phyloP scores from a whole-genome alignment of 371 early-diverging fungal species.

The Rhizopus arrhizus region DNA sequence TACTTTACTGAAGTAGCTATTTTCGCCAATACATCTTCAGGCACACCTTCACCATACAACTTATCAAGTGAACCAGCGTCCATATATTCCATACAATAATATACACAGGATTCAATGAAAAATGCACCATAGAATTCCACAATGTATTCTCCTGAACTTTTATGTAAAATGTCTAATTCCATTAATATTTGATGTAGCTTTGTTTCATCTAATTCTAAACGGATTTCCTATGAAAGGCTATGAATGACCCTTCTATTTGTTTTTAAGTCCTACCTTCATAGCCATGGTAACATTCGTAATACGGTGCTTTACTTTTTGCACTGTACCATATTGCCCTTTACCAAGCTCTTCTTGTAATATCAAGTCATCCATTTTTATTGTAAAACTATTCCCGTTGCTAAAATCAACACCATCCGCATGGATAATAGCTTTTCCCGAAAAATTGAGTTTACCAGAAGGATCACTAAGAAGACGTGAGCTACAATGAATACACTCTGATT shows the following conservation, averaged over 20 bases:
- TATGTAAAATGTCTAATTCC: slow-evolving; percentile 72
- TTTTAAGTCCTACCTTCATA: slow-evolving; percentile 61
- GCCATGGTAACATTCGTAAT: slow-evolving; percentile 94
- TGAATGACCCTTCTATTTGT: background rate
- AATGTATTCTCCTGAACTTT: slow-evolving; percentile 83
- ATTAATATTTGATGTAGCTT: slow-evolving; percentile 48
- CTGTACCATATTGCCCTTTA: slow-evolving; percentile 91
- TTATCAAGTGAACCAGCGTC: slow-evolving; percentile 92
- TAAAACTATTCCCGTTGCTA: slow-evolving; percentile 82
- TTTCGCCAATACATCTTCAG: slow-evolving; percentile 81
- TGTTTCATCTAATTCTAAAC: slow-evolving; percentile 85
- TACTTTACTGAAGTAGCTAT: slow-evolving; percentile 72
- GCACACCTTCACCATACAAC: slow-evolving; percentile 78
- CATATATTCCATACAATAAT: slow-evolving; percentile 95
- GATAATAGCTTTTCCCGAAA: slow-evolving; percentile 90
- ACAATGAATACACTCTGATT: background rate
- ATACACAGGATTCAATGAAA: slow-evolving; percentile 93
- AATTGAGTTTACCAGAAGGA: slow-evolving; percentile 87
- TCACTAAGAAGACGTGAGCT: slow-evolving; percentile 57
- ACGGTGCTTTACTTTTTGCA: slow-evolving; percentile 84
- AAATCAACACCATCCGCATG: slow-evolving; percentile 92
- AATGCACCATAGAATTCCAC: slow-evolving; percentile 98
- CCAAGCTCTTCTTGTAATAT: slow-evolving; percentile 79
- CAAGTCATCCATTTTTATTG: slow-evolving; percentile 88
- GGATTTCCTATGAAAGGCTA: slow-evolving; percentile 71